Base-by-base conservation (phyloP, 257 asterid genomes). In the Eustoma russellianum region DNA sequence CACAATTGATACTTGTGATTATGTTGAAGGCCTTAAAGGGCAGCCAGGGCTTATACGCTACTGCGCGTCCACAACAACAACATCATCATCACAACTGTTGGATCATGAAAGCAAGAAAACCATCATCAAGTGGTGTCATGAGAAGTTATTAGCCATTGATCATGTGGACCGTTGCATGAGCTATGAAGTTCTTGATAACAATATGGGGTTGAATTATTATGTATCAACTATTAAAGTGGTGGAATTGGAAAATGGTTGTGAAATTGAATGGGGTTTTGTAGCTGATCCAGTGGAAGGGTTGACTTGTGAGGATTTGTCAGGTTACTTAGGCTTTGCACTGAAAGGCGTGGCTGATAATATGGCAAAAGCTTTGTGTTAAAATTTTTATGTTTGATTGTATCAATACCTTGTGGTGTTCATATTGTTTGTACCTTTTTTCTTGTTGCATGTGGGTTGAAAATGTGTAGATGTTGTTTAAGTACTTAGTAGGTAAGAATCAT, bases 201-300 rank as follows among this genome's bases (percentile, higher is more conserved):
- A 86, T 54, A 49, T 86, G 61, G 94, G 96, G 15, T 47, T 83
- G 6, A 79, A 57, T 52, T 50, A 63, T 3, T 86, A 74, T 17
- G 33, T 59, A 55, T 43, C 91, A 11, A 80, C 79, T 11, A 52
- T 80, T 1, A 70, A 65, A 57, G 81, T 81, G 1, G 8, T 53
- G 40, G 40, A 78, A 5, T 34, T 59, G 46, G 1, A 15, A 45
- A 19, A 48, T 10, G 62, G 89, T 3, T 83, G 92, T 50, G 33
- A 60, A 79, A 78, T 86, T 67, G 83, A 80, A 34, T 84, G 96
- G 96, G 73, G 85, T 3, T 78, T 79, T 59, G 51, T 58, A 24
- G 79, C 83, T 52, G 91, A 85, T 61, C 91, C 94, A 0, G 24
- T 80, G 38, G 80, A 78, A 24, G 91, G 93, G 4, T 51, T 77